Evolutionary conservation across 2,329 filamentous ascomycete species (phyloP).

Genomic region (Xylaria sp.): DNA sequence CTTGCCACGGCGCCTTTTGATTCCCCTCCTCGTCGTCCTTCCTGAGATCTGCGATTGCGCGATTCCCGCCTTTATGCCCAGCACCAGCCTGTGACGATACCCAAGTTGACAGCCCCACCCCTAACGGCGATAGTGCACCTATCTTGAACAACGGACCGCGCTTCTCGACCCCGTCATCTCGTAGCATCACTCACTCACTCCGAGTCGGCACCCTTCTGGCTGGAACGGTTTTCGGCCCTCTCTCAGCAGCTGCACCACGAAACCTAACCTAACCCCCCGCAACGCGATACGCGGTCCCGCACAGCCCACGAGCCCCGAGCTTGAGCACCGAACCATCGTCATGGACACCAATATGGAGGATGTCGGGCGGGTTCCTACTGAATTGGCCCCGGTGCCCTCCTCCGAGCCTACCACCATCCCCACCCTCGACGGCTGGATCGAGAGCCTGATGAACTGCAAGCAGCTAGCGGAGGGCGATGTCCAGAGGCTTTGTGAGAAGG

Average conservation of each 20-base stretch:
- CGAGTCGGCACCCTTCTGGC: conserved; percentile 2
- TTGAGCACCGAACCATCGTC: conserved; percentile 22
- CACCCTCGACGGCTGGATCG: conserved; percentile 97
- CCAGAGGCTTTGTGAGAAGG: conserved; percentile 96
- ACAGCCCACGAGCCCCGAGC: conserved; percentile 1
- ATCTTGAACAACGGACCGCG: not conserved
- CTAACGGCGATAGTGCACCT: not conserved
- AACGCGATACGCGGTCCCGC: conserved; percentile 7
- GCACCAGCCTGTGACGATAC: not conserved
- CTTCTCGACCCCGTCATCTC: conserved; percentile 1
- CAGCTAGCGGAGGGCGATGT: conserved; percentile 94
- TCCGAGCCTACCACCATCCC: conserved; percentile 85
- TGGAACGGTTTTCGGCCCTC: not conserved
- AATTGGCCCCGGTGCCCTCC: conserved; percentile 69
- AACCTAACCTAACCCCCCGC: not conserved
- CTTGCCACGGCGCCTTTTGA: not conserved
- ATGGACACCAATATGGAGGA: conserved; percentile 99
- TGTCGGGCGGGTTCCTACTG: conserved; percentile 82
- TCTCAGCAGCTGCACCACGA: not conserved
- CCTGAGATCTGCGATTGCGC: not conserved
- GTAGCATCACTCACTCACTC: conserved; percentile 16
- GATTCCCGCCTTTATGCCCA: not conserved
- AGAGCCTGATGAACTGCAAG: conserved; percentile 98
- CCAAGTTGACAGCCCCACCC: not conserved
- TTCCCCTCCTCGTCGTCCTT: no score